Evolutionary conservation across 1,284 basidiomycete species (phyloP).

Genomic region (Naganishia sp.): DNA sequence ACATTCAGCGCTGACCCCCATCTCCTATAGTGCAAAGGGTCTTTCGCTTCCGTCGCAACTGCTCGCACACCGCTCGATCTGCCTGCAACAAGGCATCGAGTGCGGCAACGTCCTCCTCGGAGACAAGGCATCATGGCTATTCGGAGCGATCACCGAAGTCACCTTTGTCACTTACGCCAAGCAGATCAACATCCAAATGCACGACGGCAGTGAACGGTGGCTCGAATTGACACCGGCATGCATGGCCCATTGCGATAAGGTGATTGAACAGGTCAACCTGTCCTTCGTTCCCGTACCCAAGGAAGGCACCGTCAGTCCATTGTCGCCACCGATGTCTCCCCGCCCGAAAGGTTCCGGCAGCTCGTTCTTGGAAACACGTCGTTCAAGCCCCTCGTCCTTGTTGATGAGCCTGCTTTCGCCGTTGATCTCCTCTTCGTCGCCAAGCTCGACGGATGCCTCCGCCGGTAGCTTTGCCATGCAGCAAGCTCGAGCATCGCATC

Average conservation of each 20-base stretch:
- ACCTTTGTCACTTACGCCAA: slow-evolving; percentile 40
- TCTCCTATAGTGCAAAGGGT: slow-evolving; percentile 38
- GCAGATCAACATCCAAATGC: slow-evolving; percentile 46
- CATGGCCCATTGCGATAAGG: slow-evolving; percentile 40
- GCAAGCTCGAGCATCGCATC: slow-evolving; percentile 9
- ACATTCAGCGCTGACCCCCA: background rate
- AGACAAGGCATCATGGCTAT: slow-evolving; percentile 54
- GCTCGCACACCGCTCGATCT: slow-evolving; percentile 49
- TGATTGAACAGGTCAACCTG: slow-evolving; percentile 51
- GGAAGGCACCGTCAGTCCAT: slow-evolving; percentile 30
- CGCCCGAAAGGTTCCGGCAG: slow-evolving; percentile 25
- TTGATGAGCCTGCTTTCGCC: slow-evolving; percentile 51
- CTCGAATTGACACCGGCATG: slow-evolving; percentile 41
- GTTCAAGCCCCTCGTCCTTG: slow-evolving; percentile 41
- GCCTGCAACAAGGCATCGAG: slow-evolving; percentile 50
- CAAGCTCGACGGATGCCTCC: slow-evolving; percentile 13
- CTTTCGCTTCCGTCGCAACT: slow-evolving; percentile 53
- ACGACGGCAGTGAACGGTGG: slow-evolving; percentile 37
- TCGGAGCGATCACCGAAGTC: slow-evolving; percentile 44
- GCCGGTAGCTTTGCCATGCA: background rate
- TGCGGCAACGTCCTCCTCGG: slow-evolving; percentile 52
- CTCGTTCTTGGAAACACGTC: slow-evolving; percentile 26
- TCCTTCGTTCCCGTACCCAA: slow-evolving; percentile 45
- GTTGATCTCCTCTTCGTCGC: slow-evolving; percentile 38
- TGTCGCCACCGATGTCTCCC: slow-evolving; percentile 36